These are phyloP conservation scores for Vaccinium macrocarpon DNA, from an alignment of 148 eudicot genomes.

Conservation along the genomic window DNA sequence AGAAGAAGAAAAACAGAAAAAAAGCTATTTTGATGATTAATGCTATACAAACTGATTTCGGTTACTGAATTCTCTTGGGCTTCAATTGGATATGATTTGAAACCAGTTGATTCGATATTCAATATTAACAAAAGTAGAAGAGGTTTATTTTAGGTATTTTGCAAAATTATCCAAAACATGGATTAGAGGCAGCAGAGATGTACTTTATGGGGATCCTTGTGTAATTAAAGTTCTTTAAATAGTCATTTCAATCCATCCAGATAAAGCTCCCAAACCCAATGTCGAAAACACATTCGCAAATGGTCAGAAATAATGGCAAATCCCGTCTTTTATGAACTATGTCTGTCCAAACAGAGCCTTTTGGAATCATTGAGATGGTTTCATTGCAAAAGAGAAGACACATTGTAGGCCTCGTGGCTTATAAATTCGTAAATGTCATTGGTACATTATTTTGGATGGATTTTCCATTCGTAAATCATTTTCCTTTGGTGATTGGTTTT, in stretches of 20 bases:
- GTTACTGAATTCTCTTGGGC: neutral
- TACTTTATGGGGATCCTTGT: neutral
- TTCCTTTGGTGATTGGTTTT: slow-evolving; percentile 8
- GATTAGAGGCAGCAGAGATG: neutral
- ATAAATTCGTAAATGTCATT: neutral
- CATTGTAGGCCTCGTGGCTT: neutral
- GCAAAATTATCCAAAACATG: neutral
- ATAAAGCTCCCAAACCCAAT: neutral
- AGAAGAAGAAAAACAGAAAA: too few species aligned
- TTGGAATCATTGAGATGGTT: neutral
- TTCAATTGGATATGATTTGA: neutral
- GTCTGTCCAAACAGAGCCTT: neutral
- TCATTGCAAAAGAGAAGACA: neutral
- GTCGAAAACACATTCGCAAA: neutral
- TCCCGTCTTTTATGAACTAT: neutral
- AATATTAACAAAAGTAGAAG: neutral
- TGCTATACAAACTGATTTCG: neutral
- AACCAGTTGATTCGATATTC: neutral
- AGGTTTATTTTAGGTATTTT: neutral
- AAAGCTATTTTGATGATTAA: neutral
- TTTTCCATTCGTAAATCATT: neutral
- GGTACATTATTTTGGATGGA: neutral
- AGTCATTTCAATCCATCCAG: neutral
- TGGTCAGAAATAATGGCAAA: neutral
- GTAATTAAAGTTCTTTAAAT: neutral